Evolutionary conservation across 441 rosid genomes (phyloP).

Genomic region (Theobroma grandiflorum): DNA sequence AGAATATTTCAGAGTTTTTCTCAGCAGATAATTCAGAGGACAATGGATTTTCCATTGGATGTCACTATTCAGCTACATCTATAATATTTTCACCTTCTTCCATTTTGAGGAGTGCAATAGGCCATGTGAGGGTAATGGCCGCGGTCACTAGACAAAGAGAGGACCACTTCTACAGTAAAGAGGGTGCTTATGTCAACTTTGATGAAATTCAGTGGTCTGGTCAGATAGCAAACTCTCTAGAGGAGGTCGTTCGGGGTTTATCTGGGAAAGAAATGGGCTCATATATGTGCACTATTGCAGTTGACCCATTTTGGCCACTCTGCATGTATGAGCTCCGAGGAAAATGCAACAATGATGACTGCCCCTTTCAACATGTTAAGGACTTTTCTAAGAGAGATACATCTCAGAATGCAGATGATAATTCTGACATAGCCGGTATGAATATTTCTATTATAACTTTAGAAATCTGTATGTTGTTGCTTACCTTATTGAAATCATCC

Average conservation of each 20-base stretch:
- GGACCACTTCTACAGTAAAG: slow-evolving; percentile 32
- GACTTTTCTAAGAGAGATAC: slow-evolving; percentile 50
- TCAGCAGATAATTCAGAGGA: slow-evolving; percentile 42
- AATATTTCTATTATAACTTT: slow-evolving; percentile 25
- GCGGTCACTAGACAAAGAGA: slow-evolving; percentile 38
- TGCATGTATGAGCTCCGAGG: slow-evolving; percentile 97
- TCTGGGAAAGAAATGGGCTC: slow-evolving; percentile 50
- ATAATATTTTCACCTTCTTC: slow-evolving; percentile 47
- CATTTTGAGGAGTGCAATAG: slow-evolving; percentile 63
- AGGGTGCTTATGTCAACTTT: slow-evolving; percentile 36
- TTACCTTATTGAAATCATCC: slow-evolving; percentile 31
- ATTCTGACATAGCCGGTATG: slow-evolving; percentile 59
- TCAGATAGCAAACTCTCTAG: slow-evolving; percentile 38
- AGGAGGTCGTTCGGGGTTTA: slow-evolving; percentile 36
- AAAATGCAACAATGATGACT: slow-evolving; percentile 92
- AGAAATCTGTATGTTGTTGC: slow-evolving; percentile 33
- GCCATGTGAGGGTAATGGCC: slow-evolving; percentile 55
- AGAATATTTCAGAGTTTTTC: slow-evolving; percentile 29
- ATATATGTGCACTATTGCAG: slow-evolving; percentile 54
- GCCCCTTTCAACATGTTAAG: slow-evolving; percentile 93
- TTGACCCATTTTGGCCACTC: slow-evolving; percentile 89
- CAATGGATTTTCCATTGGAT: slow-evolving; percentile 32
- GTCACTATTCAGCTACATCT: slow-evolving; percentile 33
- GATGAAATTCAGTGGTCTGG: slow-evolving; percentile 40
- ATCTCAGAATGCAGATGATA: slow-evolving; percentile 39